These are phyloP conservation scores for Leishmania braziliensis DNA, from an alignment of 208 protist genomes.

Conservation along the genomic window DNA sequence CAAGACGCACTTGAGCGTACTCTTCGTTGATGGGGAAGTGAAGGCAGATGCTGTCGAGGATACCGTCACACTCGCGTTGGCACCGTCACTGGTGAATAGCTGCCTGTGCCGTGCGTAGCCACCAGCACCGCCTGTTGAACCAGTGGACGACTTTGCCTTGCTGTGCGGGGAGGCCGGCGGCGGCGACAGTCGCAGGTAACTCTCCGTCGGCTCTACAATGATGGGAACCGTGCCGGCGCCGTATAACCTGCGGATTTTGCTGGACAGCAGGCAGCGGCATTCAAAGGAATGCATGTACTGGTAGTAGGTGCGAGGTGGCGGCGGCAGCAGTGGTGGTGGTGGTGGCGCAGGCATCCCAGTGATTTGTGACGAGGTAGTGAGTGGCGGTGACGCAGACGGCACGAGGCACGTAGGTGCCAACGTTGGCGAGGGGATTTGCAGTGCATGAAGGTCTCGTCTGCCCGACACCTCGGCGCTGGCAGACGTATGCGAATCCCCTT, in stretches of 20 bases:
- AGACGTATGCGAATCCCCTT: neutral
- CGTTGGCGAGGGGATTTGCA: neutral
- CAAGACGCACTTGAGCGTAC: slow-evolving; percentile 57
- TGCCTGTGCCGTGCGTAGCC: neutral
- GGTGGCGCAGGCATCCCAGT: neutral
- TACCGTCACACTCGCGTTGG: neutral
- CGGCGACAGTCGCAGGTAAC: slow-evolving; percentile 11
- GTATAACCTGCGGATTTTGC: slow-evolving; percentile 30
- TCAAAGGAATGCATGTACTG: slow-evolving; percentile 56
- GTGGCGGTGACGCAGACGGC: neutral
- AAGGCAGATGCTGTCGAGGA: neutral
- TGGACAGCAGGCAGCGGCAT: slow-evolving; percentile 41
- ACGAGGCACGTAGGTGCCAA: neutral
- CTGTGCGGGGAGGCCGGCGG: neutral
- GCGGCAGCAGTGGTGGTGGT: slow-evolving; percentile 1
- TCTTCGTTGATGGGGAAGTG: slow-evolving; percentile 19
- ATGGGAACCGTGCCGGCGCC: slow-evolving; percentile 84
- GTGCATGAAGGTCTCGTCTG: neutral
- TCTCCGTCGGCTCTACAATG: slow-evolving; percentile 87
- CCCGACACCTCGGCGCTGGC: neutral
- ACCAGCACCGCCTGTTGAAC: neutral
- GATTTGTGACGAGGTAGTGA: neutral
- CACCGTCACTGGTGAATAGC: neutral
- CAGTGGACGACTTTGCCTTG: neutral
- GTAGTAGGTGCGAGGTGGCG: slow-evolving; percentile 36